Percentiles rank a stretch among this genome's conserved stretches.
phyloP scores from a whole-genome alignment of 176 grass and related monocot genomes.

The Ensete ventricosum region DNA sequence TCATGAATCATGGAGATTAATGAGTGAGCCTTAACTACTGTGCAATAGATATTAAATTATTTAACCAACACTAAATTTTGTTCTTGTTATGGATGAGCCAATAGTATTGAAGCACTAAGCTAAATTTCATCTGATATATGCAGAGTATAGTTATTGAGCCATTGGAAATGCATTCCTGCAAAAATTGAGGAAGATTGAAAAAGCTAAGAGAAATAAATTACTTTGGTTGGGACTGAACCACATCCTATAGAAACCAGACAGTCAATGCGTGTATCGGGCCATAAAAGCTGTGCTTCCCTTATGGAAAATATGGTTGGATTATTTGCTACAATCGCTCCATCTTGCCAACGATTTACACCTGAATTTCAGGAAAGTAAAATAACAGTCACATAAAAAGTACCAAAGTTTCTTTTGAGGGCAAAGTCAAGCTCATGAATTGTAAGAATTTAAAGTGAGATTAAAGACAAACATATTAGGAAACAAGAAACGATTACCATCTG shows the following conservation, averaged over 20 bases:
- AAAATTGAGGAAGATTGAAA: background rate
- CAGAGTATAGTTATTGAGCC: background rate
- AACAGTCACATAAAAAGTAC: conserved; percentile 7
- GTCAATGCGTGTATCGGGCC: conserved; percentile 94
- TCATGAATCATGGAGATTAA: background rate
- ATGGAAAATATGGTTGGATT: conserved; percentile 98
- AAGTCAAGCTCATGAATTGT: background rate
- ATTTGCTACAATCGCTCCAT: conserved; percentile 95
- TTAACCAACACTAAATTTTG: background rate
- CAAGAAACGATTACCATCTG: conserved; percentile 60
- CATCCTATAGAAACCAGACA: conserved; percentile 92
- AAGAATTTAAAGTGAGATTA: conserved; percentile 15
- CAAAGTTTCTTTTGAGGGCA: background rate
- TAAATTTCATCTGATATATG: background rate
- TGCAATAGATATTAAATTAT: background rate
- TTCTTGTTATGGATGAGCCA: no score
- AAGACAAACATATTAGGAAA: conserved; percentile 3
- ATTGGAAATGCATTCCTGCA: background rate
- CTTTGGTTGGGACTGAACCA: conserved; percentile 90
- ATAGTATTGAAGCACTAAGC: background rate
- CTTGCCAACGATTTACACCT: conserved; percentile 97
- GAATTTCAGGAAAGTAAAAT: conserved; percentile 11
- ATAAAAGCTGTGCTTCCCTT: conserved; percentile 95
- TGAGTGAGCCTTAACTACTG: background rate
- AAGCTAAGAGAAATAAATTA: conserved; percentile 32